Evolutionary conservation across 1,139 yeast species (phyloP).

Genomic region (Taphrina wiesneri): DNA sequence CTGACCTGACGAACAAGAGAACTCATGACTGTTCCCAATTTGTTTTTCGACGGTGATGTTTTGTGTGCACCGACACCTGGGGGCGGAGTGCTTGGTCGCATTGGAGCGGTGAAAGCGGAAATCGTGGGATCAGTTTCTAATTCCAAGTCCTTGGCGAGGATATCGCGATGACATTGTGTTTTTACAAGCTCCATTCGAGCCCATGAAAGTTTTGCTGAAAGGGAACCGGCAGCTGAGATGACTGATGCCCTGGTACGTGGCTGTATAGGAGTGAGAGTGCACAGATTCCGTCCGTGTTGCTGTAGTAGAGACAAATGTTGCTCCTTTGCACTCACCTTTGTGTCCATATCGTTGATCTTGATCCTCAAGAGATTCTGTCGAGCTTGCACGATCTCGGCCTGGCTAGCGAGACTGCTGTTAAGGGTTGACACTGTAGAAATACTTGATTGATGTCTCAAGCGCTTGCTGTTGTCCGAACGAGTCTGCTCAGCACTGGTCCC

Average conservation of each 20-base stretch:
- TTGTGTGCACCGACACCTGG: neutral
- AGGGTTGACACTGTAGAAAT: slow-evolving; percentile 3
- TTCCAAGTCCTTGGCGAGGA: slow-evolving; percentile 47
- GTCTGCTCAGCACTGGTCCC: slow-evolving; percentile 6
- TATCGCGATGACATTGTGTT: slow-evolving; percentile 49
- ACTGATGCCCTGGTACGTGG: slow-evolving; percentile 55
- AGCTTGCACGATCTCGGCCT: slow-evolving; percentile 36
- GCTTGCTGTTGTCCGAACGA: neutral
- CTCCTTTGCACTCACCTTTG: slow-evolving; percentile 45
- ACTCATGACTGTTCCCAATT: slow-evolving; percentile 14
- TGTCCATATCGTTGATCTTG: slow-evolving; percentile 45
- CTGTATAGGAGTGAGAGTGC: slow-evolving; percentile 56
- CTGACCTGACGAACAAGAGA: slow-evolving; percentile 19
- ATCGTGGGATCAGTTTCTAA: slow-evolving; percentile 40
- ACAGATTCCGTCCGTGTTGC: slow-evolving; percentile 49
- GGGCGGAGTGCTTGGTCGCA: slow-evolving; percentile 12
- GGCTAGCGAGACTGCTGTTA: slow-evolving; percentile 14
- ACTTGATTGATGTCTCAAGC: slow-evolving; percentile 10
- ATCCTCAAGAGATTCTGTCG: slow-evolving; percentile 35
- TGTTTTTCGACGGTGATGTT: slow-evolving; percentile 18
- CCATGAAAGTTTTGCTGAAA: slow-evolving; percentile 58
- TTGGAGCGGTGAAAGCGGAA: slow-evolving; percentile 15
- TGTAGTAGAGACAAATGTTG: slow-evolving; percentile 48
- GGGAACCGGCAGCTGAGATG: slow-evolving; percentile 50
- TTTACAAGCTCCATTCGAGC: slow-evolving; percentile 56